Conservation (phyloP, 257 asterid species). For the Fraxinus quadrangulata region DNA sequence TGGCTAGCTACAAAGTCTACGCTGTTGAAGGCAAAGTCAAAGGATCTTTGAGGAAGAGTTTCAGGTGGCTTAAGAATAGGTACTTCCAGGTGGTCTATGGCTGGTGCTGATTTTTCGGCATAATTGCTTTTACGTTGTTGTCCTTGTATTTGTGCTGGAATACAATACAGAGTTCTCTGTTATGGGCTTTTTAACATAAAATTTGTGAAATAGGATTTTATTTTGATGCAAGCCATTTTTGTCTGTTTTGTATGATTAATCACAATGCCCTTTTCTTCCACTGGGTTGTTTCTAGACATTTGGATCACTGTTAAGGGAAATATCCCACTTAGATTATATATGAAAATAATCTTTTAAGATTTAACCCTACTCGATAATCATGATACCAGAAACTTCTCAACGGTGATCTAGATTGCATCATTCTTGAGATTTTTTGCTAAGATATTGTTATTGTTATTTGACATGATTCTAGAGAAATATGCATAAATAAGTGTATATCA, state of each 20-base stretch:
- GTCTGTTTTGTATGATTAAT: neutral
- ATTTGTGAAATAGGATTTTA: neutral
- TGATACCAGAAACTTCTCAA: neutral
- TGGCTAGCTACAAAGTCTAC: conserved; percentile 51
- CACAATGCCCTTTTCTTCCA: neutral
- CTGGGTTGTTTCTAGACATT: too few species aligned
- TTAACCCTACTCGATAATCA: neutral
- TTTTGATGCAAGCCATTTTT: neutral
- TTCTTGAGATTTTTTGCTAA: neutral
- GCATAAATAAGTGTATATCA: neutral
- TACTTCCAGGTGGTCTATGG: conserved; percentile 44
- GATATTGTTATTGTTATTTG: neutral
- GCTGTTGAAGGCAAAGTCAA: conserved; percentile 52
- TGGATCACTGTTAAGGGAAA: neutral
- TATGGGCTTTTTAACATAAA: neutral
- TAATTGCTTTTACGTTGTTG: neutral
- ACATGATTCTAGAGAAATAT: neutral
- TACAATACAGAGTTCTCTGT: neutral
- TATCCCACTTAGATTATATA: neutral
- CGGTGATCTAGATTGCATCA: neutral
- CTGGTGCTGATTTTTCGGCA: conserved; percentile 33
- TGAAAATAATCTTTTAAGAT: too few species aligned
- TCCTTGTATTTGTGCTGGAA: neutral
- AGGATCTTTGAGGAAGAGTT: conserved; percentile 48
- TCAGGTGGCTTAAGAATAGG: conserved; percentile 51